Percentiles rank a stretch among this genome's conserved stretches.
These are phyloP conservation scores for Phlyctochytrium arcticum DNA, from an alignment of 192 early-diverging fungal species.

Conservation along the genomic window DNA sequence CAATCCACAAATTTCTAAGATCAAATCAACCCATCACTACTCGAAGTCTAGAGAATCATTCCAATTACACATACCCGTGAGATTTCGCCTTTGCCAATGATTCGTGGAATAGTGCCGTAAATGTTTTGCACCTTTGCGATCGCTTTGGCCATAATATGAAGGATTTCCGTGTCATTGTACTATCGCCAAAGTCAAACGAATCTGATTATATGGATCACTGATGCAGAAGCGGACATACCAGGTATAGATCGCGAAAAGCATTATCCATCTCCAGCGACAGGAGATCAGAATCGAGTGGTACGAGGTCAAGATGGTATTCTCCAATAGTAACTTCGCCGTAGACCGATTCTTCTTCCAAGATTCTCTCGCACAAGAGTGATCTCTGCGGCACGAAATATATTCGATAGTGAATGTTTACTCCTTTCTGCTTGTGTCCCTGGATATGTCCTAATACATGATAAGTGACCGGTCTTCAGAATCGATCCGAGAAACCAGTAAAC, in stretches of 20 bases:
- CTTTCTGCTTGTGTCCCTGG: background rate
- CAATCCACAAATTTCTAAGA: too few relatives aligned
- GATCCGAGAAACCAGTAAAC: background rate
- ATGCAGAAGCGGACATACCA: conserved; percentile 43
- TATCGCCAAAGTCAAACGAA: too few relatives aligned
- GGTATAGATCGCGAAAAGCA: conserved; percentile 76
- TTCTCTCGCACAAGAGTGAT: conserved; percentile 87
- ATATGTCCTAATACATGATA: conserved; percentile 9
- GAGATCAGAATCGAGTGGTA: conserved; percentile 88
- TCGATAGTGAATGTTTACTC: conserved; percentile 9
- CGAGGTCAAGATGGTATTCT: conserved; percentile 85
- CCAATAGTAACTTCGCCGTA: conserved; percentile 80
- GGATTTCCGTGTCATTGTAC: too few relatives aligned
- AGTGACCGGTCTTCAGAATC: background rate
- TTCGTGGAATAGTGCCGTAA: conserved; percentile 84
- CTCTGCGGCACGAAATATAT: conserved; percentile 86
- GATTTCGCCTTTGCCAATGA: conserved; percentile 85
- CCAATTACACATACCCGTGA: conserved; percentile 40
- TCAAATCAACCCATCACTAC: too few relatives aligned
- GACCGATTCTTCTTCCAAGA: conserved; percentile 90
- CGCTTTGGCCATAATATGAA: conserved; percentile 69
- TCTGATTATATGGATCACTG: too few relatives aligned
- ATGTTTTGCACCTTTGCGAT: conserved; percentile 87
- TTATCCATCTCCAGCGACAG: conserved; percentile 83
- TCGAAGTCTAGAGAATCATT: too few relatives aligned